phyloP scores from a whole-genome alignment of 176 grass and related monocot species.

The Paspalum vaginatum region DNA sequence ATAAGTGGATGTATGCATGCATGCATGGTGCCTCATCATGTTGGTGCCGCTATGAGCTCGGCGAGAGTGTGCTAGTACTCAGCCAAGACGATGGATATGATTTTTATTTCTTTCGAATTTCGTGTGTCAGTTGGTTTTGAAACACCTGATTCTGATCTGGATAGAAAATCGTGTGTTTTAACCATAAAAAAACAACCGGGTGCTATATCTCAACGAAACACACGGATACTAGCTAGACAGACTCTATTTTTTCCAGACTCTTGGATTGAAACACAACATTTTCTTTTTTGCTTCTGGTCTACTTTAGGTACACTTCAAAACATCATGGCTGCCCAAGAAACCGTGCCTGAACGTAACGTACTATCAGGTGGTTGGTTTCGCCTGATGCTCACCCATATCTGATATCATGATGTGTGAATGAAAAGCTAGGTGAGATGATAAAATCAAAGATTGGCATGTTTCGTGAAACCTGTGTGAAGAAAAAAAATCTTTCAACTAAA shows the following conservation, averaged over 20 bases:
- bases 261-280: constrained; percentile 31
- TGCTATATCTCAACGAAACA: too few species aligned
- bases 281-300: constrained; percentile 51
- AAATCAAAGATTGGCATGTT: constrained; percentile 26
- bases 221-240: too few species aligned
- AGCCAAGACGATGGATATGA: too few species aligned
- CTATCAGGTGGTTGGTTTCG: constrained; percentile 1
- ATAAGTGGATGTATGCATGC: constrained; percentile 43
- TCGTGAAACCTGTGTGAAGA: not conserved
- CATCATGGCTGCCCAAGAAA: constrained; percentile 32
- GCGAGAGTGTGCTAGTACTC: too few species aligned
- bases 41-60: too few species aligned
- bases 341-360: constrained; percentile 29
- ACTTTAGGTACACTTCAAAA: constrained; percentile 39
- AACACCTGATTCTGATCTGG: too few species aligned
- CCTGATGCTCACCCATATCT: constrained; percentile 26
- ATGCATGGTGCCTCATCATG: constrained; percentile 48
- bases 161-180: too few species aligned
- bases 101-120: too few species aligned
- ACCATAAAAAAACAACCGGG: too few species aligned
- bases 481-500: constrained; percentile 11
- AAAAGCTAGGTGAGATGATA: constrained; percentile 27
- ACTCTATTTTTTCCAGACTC: constrained; percentile 1
- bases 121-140: too few species aligned
- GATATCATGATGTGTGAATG: constrained; percentile 35